Conservation (phyloP, 176 grass and related monocot genomes). For the Eremochloa ophiuroides region DNA sequence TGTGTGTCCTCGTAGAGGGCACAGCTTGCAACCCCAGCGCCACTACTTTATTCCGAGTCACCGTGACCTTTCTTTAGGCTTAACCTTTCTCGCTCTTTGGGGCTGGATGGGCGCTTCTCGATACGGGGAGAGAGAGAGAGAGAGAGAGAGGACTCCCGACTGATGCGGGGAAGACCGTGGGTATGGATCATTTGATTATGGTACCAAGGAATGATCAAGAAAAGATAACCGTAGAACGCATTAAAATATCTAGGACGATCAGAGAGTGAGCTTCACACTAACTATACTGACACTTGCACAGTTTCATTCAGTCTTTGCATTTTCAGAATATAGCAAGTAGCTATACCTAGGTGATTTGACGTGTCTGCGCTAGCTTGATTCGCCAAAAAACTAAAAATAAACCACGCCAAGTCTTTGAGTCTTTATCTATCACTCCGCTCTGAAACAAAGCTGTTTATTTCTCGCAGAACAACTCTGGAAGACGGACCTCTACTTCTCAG, state of each 20-base stretch:
- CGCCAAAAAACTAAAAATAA: background rate
- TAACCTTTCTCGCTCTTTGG: constrained; percentile 62
- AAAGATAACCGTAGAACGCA: constrained; percentile 4
- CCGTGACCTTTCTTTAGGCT: constrained; percentile 43
- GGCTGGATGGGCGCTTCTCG: constrained; percentile 43
- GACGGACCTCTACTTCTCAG: background rate
- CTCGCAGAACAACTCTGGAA: background rate
- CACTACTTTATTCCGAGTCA: constrained; percentile 48
- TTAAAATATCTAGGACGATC: background rate
- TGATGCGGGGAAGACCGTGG: constrained; percentile 54
- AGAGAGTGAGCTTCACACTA: constrained; percentile 33
- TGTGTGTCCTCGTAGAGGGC: constrained; percentile 47
- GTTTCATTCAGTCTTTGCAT: background rate
- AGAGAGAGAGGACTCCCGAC: constrained; percentile 8
- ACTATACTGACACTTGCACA: constrained; percentile 23
- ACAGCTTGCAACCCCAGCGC: constrained; percentile 44
- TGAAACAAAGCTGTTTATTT: background rate
- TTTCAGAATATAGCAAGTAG: constrained; percentile 17
- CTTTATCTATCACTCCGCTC: background rate
- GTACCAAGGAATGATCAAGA: constrained; percentile 61
- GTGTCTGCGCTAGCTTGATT: background rate
- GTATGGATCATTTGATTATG: constrained; percentile 50
- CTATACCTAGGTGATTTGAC: background rate
- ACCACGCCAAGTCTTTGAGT: background rate
- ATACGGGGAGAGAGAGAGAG: constrained; percentile 17